These are phyloP conservation scores for Urtica urens DNA, from an alignment of 306 rosid species.

Conservation along the genomic window DNA sequence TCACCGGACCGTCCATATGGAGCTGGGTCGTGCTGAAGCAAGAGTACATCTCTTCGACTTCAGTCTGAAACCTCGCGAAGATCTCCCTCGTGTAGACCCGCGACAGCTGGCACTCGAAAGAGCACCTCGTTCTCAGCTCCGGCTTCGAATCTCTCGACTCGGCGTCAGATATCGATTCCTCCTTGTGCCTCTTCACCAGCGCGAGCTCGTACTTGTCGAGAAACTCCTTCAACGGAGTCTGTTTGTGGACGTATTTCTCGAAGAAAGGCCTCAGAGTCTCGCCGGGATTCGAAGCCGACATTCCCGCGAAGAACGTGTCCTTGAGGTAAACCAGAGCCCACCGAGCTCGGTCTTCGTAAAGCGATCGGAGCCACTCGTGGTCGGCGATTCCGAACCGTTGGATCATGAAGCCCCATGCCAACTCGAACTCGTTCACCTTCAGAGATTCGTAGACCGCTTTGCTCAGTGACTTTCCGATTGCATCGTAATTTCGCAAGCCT, in stretches of 20 bases:
- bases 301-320: conserved; percentile 65
- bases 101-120: conserved; percentile 84
- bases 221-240: conserved; percentile 88
- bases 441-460: conserved; percentile 73
- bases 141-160: conserved; percentile 84
- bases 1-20: conserved; percentile 62
- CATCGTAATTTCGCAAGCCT: conserved; percentile 71
- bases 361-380: conserved; percentile 79
- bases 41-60: conserved; percentile 90
- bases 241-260: conserved; percentile 75
- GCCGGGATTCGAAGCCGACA: conserved; percentile 49
- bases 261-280: conserved; percentile 66
- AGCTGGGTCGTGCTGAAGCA: conserved; percentile 81
- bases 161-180: conserved; percentile 63
- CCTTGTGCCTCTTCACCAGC: conserved; percentile 71
- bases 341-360: conserved; percentile 65
- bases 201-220: conserved; percentile 91
- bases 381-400: conserved; percentile 61
- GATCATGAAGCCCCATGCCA: conserved; percentile 78
- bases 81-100: conserved; percentile 59
- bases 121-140: conserved; percentile 65
- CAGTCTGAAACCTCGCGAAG: conserved; percentile 67
- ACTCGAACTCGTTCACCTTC: conserved; percentile 84
- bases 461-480: conserved; percentile 52
- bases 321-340: conserved; percentile 85